Evolutionary conservation across 73 alveolate genomes (phyloP).

Genomic region (Diophrys sp.): DNA sequence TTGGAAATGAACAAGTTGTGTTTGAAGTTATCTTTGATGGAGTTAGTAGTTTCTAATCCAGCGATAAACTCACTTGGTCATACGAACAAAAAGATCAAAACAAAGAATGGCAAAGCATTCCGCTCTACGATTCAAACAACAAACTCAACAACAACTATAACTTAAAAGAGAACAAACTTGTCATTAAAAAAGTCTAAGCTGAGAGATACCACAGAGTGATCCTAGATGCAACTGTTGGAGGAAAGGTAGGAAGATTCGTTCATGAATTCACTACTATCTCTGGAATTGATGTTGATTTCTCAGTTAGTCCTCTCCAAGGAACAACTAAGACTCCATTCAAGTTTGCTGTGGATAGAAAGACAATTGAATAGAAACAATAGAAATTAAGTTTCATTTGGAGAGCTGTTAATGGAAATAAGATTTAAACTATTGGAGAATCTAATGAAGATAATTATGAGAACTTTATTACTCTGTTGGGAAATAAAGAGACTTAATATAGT

Average conservation of each 20-base stretch:
- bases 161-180: background rate
- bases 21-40: background rate
- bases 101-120: background rate
- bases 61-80: background rate
- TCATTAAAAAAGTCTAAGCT: background rate
- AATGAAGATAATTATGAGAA: background rate
- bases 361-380: background rate
- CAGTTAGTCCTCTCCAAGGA: background rate
- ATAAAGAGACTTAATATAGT: too few relatives aligned
- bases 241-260: background rate
- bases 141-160: background rate
- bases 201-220: background rate
- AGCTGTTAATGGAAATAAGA: background rate
- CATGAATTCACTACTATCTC: background rate
- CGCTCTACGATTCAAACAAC: background rate
- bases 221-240: background rate
- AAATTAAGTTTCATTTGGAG: background rate
- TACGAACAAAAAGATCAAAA: background rate
- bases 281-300: background rate
- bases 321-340: background rate
- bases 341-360: background rate
- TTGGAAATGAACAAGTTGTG: background rate
- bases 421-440: background rate
- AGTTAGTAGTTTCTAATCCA: background rate
- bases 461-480: background rate